Base-by-base conservation (phyloP, 257 asterid species). In the Fraxinus pennsylvanica region DNA sequence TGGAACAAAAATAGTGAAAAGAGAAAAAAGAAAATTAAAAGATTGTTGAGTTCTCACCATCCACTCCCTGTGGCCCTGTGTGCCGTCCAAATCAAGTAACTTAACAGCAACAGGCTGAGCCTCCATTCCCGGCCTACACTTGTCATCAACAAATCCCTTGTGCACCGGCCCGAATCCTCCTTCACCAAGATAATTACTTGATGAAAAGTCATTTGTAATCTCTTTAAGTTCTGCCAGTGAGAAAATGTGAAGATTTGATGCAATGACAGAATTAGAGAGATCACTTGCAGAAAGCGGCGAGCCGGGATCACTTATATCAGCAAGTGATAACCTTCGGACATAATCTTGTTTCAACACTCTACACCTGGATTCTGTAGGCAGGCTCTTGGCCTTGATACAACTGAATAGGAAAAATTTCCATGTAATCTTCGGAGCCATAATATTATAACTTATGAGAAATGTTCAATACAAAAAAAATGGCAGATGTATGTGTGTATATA, bases 111-210 rank as follows among this genome's bases (percentile, higher is more conserved):
- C 97, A 39, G 97, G 91, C 85, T 94, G 98, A 30, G 97, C 89
- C 78, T 67, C 70, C 73, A 92, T 50, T 3, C 97, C 97, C 9
- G 93, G 93, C 79, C 90, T 74, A 45, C 82, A 83, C 78, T 78
- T 86, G 3, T 89, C 91, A 72, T 90, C 96, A 2, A 91, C 36
- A 29, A 91, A 94, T 19, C 98, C 98, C 66, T 94, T 94, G 74
- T 92, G 89, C 30, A 94, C 98, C 3, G 98, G 97, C 59, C 98
- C 98, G 67, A 94, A 94, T 15, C 98, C 98, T 3, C 98, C 98
- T 80, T 91, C 95, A 0, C 98, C 98, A 0, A 94, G 90, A 79
- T 88, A 87, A 72, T 90, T 94, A 73, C 80, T 77, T 0, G 93
- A 74, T 0, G 96, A 82, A 71, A 92, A 92, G 52, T 85, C 82